Percentiles rank a stretch among this genome's conserved stretches.
These are phyloP conservation scores for Nymphaea thermarum DNA, from an alignment of 164 flowering plant species.

Conservation along the genomic window DNA sequence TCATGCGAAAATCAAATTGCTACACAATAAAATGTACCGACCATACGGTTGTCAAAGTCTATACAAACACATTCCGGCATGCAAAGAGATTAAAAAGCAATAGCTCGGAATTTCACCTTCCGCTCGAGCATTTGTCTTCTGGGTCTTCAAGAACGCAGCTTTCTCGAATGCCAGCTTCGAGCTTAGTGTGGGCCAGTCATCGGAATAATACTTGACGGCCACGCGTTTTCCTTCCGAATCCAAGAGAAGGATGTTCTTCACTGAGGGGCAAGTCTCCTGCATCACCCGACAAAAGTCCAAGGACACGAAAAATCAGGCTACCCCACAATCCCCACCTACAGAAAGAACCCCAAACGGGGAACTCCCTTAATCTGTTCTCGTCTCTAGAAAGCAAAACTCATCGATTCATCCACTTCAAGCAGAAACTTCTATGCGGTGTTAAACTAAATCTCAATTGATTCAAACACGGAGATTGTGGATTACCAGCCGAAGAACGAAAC, in stretches of 20 bases:
- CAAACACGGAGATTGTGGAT: not conserved
- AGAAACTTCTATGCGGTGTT: not conserved
- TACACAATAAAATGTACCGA: not conserved
- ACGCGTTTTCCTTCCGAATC: constrained; percentile 62
- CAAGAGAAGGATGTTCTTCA: constrained; percentile 52
- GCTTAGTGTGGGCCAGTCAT: constrained; percentile 48
- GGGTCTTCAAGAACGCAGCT: constrained; percentile 36
- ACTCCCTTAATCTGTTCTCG: not conserved
- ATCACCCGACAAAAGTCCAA: not conserved
- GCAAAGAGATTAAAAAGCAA: too few relatives aligned
- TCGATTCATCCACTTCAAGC: not conserved
- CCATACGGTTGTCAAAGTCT: not conserved
- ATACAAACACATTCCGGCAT: too few relatives aligned
- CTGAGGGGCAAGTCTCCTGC: constrained; percentile 37
- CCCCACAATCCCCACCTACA: not conserved
- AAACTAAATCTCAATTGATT: not conserved
- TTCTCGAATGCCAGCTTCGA: constrained; percentile 44
- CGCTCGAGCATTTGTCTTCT: constrained; percentile 41
- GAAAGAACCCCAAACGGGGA: not conserved
- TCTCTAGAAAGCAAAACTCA: not conserved
- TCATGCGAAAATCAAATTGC: not conserved
- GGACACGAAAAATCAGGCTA: not conserved
- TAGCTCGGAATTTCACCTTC: constrained; percentile 24
- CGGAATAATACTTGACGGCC: constrained; percentile 47
- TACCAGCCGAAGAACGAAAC: too few relatives aligned